Base-by-base conservation (phyloP, 2,329 filamentous ascomycete species). In the Fusarium sp. region DNA sequence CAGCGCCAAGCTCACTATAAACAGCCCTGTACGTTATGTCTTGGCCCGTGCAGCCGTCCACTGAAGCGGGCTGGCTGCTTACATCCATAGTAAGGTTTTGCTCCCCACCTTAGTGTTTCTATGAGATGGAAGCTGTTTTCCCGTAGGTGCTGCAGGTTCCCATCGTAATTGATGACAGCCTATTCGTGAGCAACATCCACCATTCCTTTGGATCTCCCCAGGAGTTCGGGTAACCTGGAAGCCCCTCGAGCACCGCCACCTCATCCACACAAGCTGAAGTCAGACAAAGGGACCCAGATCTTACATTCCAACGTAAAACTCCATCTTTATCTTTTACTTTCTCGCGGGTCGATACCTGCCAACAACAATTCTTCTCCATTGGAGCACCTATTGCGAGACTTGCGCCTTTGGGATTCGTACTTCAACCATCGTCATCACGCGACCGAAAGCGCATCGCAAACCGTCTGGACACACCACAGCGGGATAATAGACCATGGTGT, bases 401-500 rank as follows among this genome's bases (percentile, higher is more conserved):
- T 47, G 63, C 62, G 62, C 48, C 30, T 13, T 45, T 25, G 24
- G 32, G 20, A 34, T n/a, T 18, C n/a, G 20, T 16, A 25, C 41
- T n/a, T 20, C 25, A 24, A 32, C 34, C 40, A 30, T 45, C 42
- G 29, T 51, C 40, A 68, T 55, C 48, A 61, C 59, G 48, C 68
- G 60, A 71, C 34, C 51, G 44, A 27, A 44, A 45, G 53, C 48
- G 54, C 45, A 65, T 59, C 61, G 61, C 37, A 65, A 59, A 51
- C 22, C 34, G 24, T 34, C 30, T 55, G 48, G 61, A 60, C 22
- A 37, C 42, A 37, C 27, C 18, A 37, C 34, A 48, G 14, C 44
- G 55, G 56, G 41, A 69, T 61, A 52, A 49, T 24, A 61, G 30
- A 82, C 71, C 66, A 90, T 90, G 86, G 83, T 86, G 77, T 85